phyloP scores from a whole-genome alignment of 2,329 filamentous ascomycete genomes.

The Chrysoporthe cubensis region DNA sequence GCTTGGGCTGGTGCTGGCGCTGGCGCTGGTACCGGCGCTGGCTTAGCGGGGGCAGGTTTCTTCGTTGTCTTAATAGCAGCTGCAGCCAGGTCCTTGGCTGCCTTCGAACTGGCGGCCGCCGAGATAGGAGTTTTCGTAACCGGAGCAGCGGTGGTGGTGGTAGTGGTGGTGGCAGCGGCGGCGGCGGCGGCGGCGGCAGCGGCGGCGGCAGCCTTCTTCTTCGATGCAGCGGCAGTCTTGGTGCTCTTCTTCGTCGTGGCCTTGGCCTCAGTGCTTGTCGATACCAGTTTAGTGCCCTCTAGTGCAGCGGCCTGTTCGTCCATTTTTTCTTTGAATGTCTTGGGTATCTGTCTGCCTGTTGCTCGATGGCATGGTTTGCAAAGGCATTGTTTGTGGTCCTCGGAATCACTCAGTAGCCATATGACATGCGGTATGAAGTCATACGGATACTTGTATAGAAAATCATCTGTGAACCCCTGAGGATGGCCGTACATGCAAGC shows the following conservation, averaged over 20 bases:
- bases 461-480: slow-evolving; percentile 24
- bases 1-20: neutral
- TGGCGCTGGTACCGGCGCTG: neutral
- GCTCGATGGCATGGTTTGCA: slow-evolving; percentile 41
- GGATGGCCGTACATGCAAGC: slow-evolving; percentile 25
- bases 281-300: slow-evolving; percentile 8
- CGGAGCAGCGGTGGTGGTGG: slow-evolving; percentile 10
- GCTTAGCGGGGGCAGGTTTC: slow-evolving; percentile 1
- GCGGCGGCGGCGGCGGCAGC: slow-evolving; percentile 5
- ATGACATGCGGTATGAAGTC: slow-evolving; percentile 57
- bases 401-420: slow-evolving; percentile 54
- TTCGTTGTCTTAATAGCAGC: slow-evolving; percentile 16
- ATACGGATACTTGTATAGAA: slow-evolving; percentile 55
- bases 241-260: slow-evolving; percentile 20
- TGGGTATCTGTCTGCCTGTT: slow-evolving; percentile 23
- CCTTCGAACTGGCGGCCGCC: slow-evolving; percentile 11
- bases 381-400: slow-evolving; percentile 53
- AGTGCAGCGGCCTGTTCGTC: slow-evolving; percentile 22
- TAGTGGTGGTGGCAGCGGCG: neutral
- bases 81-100: slow-evolving; percentile 13
- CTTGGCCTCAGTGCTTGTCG: slow-evolving; percentile 20
- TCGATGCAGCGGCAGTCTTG: slow-evolving; percentile 16
- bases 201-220: slow-evolving; percentile 16
- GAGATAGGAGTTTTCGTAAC: slow-evolving; percentile 16
- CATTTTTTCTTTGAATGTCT: slow-evolving; percentile 24